These are phyloP conservation scores for Fusarium continuum DNA, from an alignment of 2,329 filamentous ascomycete genomes.

Conservation along the genomic window DNA sequence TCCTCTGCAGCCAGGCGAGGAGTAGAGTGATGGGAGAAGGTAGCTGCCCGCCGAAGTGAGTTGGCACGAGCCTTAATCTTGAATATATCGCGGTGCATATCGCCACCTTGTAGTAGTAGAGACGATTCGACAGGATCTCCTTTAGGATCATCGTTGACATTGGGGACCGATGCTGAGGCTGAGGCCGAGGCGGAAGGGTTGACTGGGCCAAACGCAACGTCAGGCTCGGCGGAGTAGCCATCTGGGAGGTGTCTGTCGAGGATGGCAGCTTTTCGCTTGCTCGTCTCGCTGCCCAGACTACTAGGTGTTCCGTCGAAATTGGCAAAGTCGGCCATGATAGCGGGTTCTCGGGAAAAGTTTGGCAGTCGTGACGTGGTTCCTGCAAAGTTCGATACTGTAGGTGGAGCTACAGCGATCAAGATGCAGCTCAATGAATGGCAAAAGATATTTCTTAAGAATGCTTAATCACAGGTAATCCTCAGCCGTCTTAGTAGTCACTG, in stretches of 20 bases:
- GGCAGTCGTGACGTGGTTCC: conserved; percentile 26
- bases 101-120: conserved; percentile 76
- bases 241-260: conserved; percentile 52
- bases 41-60: conserved; percentile 67
- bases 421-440: conserved; percentile 4
- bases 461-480: conserved; percentile 10
- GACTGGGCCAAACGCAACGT: conserved; percentile 44
- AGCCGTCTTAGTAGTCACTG: conserved; percentile 27
- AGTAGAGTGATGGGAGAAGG: conserved; percentile 67
- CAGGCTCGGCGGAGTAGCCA: conserved; percentile 52
- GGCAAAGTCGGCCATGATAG: conserved; percentile 44
- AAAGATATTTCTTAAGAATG: conserved; percentile 1
- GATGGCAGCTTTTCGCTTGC: conserved; percentile 48
- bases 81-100: conserved; percentile 82
- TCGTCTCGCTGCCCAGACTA: conserved; percentile 43
- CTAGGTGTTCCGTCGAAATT: conserved; percentile 41
- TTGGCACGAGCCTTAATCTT: conserved; percentile 69
- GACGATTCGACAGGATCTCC: conserved; percentile 67
- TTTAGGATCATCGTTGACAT: conserved; percentile 25
- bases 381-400: not conserved
- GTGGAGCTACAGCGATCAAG: not conserved
- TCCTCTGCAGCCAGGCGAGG: conserved; percentile 44
- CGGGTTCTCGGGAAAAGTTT: conserved; percentile 2
- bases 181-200: conserved; percentile 16
- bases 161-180: conserved; percentile 29